Evolutionary conservation across 441 rosid genomes (phyloP).

Genomic region (Geranium incanum): DNA sequence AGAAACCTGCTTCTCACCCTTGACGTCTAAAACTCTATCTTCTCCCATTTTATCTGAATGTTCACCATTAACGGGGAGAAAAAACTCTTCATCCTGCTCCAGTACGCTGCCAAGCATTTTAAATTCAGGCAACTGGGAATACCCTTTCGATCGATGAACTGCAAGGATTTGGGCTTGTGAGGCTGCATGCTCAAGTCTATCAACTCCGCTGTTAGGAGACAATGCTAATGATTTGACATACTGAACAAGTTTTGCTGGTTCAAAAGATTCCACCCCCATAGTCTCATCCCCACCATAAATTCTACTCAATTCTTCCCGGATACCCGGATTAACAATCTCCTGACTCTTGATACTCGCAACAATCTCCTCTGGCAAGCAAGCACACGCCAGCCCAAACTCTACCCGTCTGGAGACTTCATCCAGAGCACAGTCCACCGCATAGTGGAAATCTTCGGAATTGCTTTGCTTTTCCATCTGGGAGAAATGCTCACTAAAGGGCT

Average conservation of each 20-base stretch:
- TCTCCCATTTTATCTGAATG: conserved; percentile 21
- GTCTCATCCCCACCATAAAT: conserved; percentile 42
- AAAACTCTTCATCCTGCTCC: conserved; percentile 40
- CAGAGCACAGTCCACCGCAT: conserved; percentile 64
- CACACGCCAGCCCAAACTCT: conserved; percentile 64
- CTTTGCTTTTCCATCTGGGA: conserved; percentile 58
- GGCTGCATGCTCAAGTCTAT: conserved; percentile 44
- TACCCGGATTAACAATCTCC: conserved; percentile 54
- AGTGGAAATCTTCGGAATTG: conserved; percentile 33
- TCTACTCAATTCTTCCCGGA: conserved; percentile 36
- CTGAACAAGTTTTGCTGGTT: conserved; percentile 42
- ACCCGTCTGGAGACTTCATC: conserved; percentile 68
- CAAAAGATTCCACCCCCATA: conserved; percentile 39
- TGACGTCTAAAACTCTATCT: conserved; percentile 19
- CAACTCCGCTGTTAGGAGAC: conserved; percentile 30
- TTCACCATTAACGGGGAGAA: conserved; percentile 25
- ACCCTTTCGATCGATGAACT: conserved; percentile 64
- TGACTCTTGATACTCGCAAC: conserved; percentile 39
- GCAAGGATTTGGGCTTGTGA: conserved; percentile 52
- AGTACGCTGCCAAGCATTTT: conserved; percentile 35
- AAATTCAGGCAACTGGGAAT: conserved; percentile 46
- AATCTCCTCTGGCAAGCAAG: conserved; percentile 50
- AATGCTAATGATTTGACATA: conserved; percentile 42
- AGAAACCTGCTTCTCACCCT: conserved; percentile 21
- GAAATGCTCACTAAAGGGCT: conserved; percentile 56